Evolutionary conservation across 441 rosid genomes (phyloP).

Genomic region (Capsella rubella): DNA sequence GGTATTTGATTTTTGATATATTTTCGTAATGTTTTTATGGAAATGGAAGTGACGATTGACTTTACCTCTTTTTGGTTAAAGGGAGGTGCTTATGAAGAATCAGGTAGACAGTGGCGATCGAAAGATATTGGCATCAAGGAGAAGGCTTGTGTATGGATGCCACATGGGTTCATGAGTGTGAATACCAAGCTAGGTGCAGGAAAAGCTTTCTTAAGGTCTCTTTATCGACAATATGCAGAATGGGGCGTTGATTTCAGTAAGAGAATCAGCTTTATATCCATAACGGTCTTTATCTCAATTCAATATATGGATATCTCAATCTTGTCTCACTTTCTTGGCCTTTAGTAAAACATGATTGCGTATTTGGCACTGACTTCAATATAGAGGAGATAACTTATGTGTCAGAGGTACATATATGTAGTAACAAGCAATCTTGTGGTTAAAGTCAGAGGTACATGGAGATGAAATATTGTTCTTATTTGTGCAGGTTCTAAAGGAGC

Average conservation of each 20-base stretch:
- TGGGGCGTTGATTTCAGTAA: slow-evolving; percentile 98
- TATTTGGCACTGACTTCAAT: slow-evolving; percentile 84
- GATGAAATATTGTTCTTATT: slow-evolving; percentile 14
- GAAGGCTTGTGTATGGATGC: slow-evolving; percentile 93
- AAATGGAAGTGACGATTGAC: not conserved
- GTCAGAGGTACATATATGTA: slow-evolving; percentile 61
- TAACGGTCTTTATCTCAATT: not conserved
- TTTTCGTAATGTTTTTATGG: not conserved
- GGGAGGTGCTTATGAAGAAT: slow-evolving; percentile 75
- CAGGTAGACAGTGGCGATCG: slow-evolving; percentile 73
- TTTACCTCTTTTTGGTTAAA: slow-evolving; percentile 27
- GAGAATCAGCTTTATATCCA: not conserved
- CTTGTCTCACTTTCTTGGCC: slow-evolving; percentile 29
- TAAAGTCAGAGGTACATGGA: slow-evolving; percentile 13
- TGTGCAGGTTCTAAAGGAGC: slow-evolving; percentile 72
- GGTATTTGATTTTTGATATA: slow-evolving; percentile 46
- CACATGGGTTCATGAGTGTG: slow-evolving; percentile 88
- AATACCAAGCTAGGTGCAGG: slow-evolving; percentile 77
- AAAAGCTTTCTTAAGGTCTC: slow-evolving; percentile 87
- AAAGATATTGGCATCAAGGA: slow-evolving; percentile 82
- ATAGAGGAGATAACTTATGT: slow-evolving; percentile 70
- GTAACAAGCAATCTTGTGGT: slow-evolving; percentile 13
- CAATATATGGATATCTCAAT: not conserved
- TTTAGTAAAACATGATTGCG: slow-evolving; percentile 89
- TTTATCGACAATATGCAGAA: slow-evolving; percentile 78